Evolutionary conservation across 306 rosid species (phyloP), one percentile per base, ranked within the genome.

Genomic region (Ormosia semicastrata): DNA sequence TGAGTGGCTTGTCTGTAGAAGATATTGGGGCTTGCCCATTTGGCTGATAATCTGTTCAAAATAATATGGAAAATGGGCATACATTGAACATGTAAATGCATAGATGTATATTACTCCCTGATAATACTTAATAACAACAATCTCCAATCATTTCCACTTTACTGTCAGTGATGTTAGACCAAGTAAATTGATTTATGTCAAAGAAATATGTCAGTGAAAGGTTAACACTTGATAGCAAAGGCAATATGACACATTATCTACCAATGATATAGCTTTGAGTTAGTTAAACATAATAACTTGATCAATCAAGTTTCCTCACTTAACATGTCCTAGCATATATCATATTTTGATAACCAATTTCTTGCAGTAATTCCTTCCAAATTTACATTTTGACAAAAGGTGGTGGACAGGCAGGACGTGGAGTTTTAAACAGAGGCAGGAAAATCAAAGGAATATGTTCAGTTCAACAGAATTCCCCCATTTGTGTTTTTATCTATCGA

Each of bases 1-100:
- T 0, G 12, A 90, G 81, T 58, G 85, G 79, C 88, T 66, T 89
- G 87, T 93, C 87, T 0, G 91, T 86, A 14, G 85, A 79, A 62
- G 97, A 93, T 14, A 93, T 76, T 11, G 95, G 95, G 57, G 93
- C 82, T 62, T 83, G 79, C 2, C 83, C 86, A 62, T 83, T 77
- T 1, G 86, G 86, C 63, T 83, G 86, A 84, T 66, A 89, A 60
- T 0, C 97, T 92, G 77, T 43, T 10, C 6, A 73, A 47, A 75
- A 41, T 54, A 36, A 72, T 13, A 57, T 17, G 50, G 7, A 30
- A 65, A 40, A 71, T 43, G 4, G 17, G 36, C 15, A 54, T 37
- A 36, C 8, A 66, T 34, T 77, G 34, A 50, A 33, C 3, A 3
- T 8, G 13, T 47, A 15, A 0, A 24, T 24, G 1, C 24, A 6